Evolutionary conservation across 768 basidiomycete species (phyloP).

Genomic region (Rhodosporidiobolus odoratus): DNA sequence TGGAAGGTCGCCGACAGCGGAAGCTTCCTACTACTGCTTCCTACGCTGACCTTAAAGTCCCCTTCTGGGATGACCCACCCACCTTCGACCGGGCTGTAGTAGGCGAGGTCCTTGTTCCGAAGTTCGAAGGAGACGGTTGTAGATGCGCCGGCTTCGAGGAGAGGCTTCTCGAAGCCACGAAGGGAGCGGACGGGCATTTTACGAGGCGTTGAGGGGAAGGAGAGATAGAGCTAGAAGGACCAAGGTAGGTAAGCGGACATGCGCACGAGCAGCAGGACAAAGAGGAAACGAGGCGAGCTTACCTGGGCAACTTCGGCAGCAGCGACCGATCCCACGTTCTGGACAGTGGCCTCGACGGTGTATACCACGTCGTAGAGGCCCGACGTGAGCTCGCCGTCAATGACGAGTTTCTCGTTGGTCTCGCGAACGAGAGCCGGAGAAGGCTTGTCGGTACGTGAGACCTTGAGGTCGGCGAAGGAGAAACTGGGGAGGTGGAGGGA

Average conservation of each 20-base stretch:
- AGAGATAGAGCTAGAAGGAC: conserved; percentile 34
- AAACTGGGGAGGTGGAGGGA: conserved; percentile 31
- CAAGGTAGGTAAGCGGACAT: neutral
- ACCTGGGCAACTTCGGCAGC: conserved; percentile 33
- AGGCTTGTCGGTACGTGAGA: neutral
- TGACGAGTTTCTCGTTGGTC: conserved; percentile 25
- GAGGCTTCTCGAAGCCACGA: conserved; percentile 42
- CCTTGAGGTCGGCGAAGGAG: conserved; percentile 35
- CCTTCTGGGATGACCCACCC: conserved; percentile 38
- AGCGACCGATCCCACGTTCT: conserved; percentile 26
- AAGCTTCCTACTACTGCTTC: conserved; percentile 31
- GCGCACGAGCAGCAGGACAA: neutral
- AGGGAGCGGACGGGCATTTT: conserved; percentile 35
- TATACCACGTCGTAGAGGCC: conserved; percentile 18
- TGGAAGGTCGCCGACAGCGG: no score
- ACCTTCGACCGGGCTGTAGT: conserved; percentile 13
- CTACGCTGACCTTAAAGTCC: conserved; percentile 34
- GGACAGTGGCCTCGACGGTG: conserved; percentile 23
- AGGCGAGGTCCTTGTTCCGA: conserved; percentile 37
- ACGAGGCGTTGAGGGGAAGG: conserved; percentile 20
- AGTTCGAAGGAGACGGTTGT: conserved; percentile 45
- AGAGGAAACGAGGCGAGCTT: neutral
- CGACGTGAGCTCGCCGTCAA: neutral
- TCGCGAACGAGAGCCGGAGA: conserved; percentile 3
- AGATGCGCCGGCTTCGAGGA: conserved; percentile 32